These are phyloP conservation scores for Trichocomaceae sp. DNA, from an alignment of 2,329 filamentous ascomycete genomes.

Conservation along the genomic window DNA sequence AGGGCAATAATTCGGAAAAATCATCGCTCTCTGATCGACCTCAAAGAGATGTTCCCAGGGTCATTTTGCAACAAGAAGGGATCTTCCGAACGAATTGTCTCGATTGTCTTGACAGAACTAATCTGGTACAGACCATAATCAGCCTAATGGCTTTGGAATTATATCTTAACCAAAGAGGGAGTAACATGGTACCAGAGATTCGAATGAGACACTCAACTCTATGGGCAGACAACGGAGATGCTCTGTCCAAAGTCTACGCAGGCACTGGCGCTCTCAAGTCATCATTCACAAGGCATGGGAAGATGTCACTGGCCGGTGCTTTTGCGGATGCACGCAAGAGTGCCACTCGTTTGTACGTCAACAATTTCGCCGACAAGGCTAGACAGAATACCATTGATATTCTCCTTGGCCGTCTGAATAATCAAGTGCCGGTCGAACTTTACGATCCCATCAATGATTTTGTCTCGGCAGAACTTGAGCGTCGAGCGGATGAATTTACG, in stretches of 20 bases:
- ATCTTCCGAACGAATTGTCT: constrained; percentile 93
- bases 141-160: constrained; percentile 86
- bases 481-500: constrained; percentile 63
- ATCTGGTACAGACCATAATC: constrained; percentile 91
- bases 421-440: constrained; percentile 74
- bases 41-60: constrained; percentile 44
- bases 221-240: constrained; percentile 97
- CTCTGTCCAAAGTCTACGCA: constrained; percentile 88
- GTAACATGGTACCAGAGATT: constrained; percentile 68
- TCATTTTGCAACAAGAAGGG: constrained; percentile 87
- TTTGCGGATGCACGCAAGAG: constrained; percentile 95
- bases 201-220: constrained; percentile 88
- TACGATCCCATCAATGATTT: constrained; percentile 94
- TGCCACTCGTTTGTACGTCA: constrained; percentile 88
- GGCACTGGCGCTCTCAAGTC: constrained; percentile 93
- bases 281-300: constrained; percentile 87
- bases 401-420: constrained; percentile 75
- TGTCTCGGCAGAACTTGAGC: constrained; percentile 68
- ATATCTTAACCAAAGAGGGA: constrained; percentile 67
- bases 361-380: constrained; percentile 92
- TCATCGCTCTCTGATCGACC: constrained; percentile 40
- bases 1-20: constrained; percentile 46
- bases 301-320: constrained; percentile 89
- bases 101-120: constrained; percentile 92
- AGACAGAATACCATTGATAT: constrained; percentile 93